These are phyloP conservation scores for Quercus aquifolioides DNA, from an alignment of 306 rosid genomes.

Conservation along the genomic window DNA sequence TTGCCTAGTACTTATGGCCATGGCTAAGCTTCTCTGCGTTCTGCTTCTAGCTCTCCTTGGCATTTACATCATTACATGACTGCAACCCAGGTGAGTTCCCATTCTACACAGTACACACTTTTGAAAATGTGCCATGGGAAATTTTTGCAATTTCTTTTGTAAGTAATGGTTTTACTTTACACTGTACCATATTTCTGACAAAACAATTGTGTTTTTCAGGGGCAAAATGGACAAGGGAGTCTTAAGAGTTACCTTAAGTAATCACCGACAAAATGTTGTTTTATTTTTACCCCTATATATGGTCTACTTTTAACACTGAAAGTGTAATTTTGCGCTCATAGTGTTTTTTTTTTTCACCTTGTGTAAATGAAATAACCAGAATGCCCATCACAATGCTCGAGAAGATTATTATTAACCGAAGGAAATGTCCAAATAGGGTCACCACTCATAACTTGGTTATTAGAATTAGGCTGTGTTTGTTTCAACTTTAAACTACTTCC, in stretches of 20 bases:
- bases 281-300: too few relatives aligned
- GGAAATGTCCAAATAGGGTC: constrained; percentile 92
- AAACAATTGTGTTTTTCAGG: constrained; percentile 14
- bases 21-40: constrained; percentile 40
- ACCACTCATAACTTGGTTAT: constrained; percentile 73
- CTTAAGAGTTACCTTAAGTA: constrained; percentile 41
- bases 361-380: constrained; percentile 15
- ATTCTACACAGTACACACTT: not conserved
- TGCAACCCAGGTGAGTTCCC: constrained; percentile 35
- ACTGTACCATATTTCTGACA: not conserved
- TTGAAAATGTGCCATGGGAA: not conserved
- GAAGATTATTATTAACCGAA: constrained; percentile 50
- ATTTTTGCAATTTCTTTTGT: too few relatives aligned
- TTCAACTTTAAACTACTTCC: too few relatives aligned
- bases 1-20: constrained; percentile 1
- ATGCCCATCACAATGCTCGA: constrained; percentile 36
- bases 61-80: constrained; percentile 48
- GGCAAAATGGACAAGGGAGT: constrained; percentile 47
- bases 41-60: constrained; percentile 43
- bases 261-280: too few relatives aligned
- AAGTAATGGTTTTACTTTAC: too few relatives aligned
- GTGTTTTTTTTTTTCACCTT: too few relatives aligned
- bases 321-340: too few relatives aligned
- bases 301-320: too few relatives aligned
- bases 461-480: too few relatives aligned